Conservation (phyloP, 352 stramenopile genomes). For the Globisporangium cystogenes region DNA sequence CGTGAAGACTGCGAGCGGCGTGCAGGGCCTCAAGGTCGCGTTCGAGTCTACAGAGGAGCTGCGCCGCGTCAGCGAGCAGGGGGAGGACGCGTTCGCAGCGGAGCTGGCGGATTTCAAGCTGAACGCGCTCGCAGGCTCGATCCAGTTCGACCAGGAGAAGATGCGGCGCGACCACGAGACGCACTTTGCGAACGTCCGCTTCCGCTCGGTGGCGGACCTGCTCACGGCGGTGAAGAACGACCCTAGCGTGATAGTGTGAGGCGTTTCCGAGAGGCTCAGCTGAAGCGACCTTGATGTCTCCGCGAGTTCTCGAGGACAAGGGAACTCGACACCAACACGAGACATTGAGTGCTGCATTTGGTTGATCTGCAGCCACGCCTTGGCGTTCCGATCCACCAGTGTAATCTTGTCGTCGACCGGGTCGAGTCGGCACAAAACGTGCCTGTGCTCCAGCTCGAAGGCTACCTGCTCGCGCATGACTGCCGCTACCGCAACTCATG, state of each 20-base stretch:
- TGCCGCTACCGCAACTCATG: too few relatives aligned
- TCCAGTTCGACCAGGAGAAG: conserved; percentile 22
- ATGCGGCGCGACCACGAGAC: conserved; percentile 21
- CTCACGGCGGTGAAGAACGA: conserved; percentile 15
- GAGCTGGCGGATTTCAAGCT: conserved; percentile 20
- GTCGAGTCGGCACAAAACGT: too few relatives aligned
- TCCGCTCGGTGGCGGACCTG: conserved; percentile 23
- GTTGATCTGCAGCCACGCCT: too few relatives aligned
- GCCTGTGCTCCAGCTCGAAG: too few relatives aligned
- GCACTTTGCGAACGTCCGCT: conserved; percentile 22
- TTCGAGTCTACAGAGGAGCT: not conserved
- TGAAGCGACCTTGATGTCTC: too few relatives aligned
- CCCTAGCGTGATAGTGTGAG: conserved; percentile 4
- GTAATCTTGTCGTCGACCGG: too few relatives aligned
- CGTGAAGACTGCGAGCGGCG: not conserved
- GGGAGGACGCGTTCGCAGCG: conserved; percentile 6
- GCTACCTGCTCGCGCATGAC: too few relatives aligned
- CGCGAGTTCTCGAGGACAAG: too few relatives aligned
- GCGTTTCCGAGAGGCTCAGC: too few relatives aligned
- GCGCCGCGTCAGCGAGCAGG: not conserved
- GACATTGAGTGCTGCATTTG: too few relatives aligned
- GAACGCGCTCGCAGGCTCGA: conserved; percentile 1
- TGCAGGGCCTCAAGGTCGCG: not conserved
- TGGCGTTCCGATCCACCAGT: too few relatives aligned
- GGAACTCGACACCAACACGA: too few relatives aligned